These are phyloP conservation scores for Chalciporus chontae DNA, from an alignment of 768 basidiomycete species.

Conservation along the genomic window DNA sequence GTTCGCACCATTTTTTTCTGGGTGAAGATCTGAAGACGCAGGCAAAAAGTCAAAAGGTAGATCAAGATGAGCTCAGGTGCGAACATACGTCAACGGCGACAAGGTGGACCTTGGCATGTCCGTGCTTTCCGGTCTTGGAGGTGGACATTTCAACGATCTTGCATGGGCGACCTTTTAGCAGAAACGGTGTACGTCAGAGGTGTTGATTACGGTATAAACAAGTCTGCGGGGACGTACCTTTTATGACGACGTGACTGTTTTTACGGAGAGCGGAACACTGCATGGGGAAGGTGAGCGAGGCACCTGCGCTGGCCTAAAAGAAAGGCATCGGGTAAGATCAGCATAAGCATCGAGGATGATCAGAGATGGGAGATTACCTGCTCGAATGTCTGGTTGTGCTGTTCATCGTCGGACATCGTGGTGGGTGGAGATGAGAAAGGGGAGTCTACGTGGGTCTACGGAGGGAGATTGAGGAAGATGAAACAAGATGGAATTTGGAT, in stretches of 20 bases:
- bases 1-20: slow-evolving; percentile 86
- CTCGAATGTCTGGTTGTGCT: slow-evolving; percentile 89
- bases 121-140: slow-evolving; percentile 99
- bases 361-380: slow-evolving; percentile 40
- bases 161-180: slow-evolving; percentile 75
- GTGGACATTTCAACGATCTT: slow-evolving; percentile 99
- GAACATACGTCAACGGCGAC: slow-evolving; percentile 89
- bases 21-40: slow-evolving; percentile 82
- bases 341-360: slow-evolving; percentile 5
- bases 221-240: slow-evolving; percentile 43
- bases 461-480: slow-evolving; percentile 26
- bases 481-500: slow-evolving; percentile 15
- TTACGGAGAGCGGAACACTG: slow-evolving; percentile 97
- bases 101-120: slow-evolving; percentile 99
- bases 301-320: slow-evolving; percentile 63
- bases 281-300: slow-evolving; percentile 79
- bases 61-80: neutral
- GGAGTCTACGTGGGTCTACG: slow-evolving; percentile 23
- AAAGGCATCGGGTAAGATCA: slow-evolving; percentile 18
- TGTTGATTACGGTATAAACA: neutral
- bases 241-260: slow-evolving; percentile 94
- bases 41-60: slow-evolving; percentile 2
- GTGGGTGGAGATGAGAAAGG: slow-evolving; percentile 12
- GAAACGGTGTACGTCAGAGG: slow-evolving; percentile 1
- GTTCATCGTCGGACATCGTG: slow-evolving; percentile 89